Base-by-base conservation (phyloP, 768 basidiomycete species). In the Stropharia rugosoannulata region DNA sequence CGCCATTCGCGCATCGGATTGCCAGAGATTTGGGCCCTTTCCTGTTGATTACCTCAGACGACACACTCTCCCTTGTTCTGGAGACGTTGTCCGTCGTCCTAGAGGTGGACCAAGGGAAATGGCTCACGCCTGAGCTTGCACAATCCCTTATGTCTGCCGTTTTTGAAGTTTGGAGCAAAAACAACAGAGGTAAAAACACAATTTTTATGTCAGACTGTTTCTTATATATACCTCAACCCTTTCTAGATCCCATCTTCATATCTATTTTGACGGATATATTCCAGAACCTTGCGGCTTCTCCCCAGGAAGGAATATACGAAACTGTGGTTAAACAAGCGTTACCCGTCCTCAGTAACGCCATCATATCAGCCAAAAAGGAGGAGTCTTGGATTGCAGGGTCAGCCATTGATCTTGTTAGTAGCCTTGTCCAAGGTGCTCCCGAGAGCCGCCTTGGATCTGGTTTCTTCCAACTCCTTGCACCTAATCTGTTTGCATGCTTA, bases 231-330 rank as follows among this genome's bases (percentile, higher is more conserved):
- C 22, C 27, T 59, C 22, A 27, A 22, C 10, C 40, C 10, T 44
- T 27, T 44, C 54, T 56, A 75, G 97, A 99, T 73, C 95, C 95
- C 0, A 85, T 98, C 52, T 86, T 95, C 66, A 78, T 91, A 18
- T 92, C 93, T 1, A 86, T 95, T 47, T 78, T 95, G 46, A 84
- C 86, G 40, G 93, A 96, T 64, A 84, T 96, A 44, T 75, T 96
- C 53, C 76, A 79, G 27, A 80, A 85, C 4, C 79, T 97, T 25
- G 82, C 92, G 5, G 71, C 80, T 4, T 84, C 89, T 1, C 70
- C 82, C 0, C 72, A 80, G 2, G 70, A 75, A 0, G 81, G 81
- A 2, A 77, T 93, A 19, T 91, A 95, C 62, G 79, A 87, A 55
- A 77, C 83, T 1, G 84, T 95, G 5, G 83, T 93, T 18, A 81